Evolutionary conservation across 306 rosid genomes (phyloP).

Genomic region (Cucurbita argyrosperma): DNA sequence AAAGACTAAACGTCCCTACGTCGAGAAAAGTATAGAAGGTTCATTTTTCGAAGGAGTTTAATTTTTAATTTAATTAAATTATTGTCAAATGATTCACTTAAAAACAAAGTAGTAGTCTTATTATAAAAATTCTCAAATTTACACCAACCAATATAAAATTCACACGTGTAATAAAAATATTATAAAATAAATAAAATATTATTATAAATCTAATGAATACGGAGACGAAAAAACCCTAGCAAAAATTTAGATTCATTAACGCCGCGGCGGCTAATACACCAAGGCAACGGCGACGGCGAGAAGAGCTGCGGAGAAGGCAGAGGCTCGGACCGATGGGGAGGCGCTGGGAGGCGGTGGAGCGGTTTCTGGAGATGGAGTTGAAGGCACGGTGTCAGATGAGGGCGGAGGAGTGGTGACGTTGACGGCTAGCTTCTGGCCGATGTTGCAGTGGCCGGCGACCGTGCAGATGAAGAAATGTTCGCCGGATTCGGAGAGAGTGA

Average conservation of each 20-base stretch:
- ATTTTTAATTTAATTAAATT: too few relatives aligned
- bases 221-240: too few relatives aligned
- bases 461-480: constrained; percentile 2
- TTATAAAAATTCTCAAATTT: too few relatives aligned
- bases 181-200: too few relatives aligned
- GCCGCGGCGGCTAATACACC: not conserved
- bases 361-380: not conserved
- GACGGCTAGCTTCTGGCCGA: constrained; percentile 1
- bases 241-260: not conserved
- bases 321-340: not conserved
- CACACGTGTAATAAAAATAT: too few relatives aligned
- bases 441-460: not conserved
- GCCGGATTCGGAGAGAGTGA: not conserved
- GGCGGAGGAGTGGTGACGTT: not conserved
- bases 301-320: not conserved
- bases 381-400: not conserved
- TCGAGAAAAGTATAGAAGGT: too few relatives aligned
- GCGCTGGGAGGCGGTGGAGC: not conserved
- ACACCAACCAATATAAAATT: too few relatives aligned
- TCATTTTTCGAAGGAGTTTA: too few relatives aligned
- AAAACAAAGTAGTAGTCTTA: too few relatives aligned
- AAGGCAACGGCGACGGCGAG: not conserved
- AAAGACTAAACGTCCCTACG: too few relatives aligned
- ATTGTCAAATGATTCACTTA: too few relatives aligned
- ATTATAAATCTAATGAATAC: too few relatives aligned